Conservation (phyloP, 1,139 yeast species). For the Candida glucosophila region DNA sequence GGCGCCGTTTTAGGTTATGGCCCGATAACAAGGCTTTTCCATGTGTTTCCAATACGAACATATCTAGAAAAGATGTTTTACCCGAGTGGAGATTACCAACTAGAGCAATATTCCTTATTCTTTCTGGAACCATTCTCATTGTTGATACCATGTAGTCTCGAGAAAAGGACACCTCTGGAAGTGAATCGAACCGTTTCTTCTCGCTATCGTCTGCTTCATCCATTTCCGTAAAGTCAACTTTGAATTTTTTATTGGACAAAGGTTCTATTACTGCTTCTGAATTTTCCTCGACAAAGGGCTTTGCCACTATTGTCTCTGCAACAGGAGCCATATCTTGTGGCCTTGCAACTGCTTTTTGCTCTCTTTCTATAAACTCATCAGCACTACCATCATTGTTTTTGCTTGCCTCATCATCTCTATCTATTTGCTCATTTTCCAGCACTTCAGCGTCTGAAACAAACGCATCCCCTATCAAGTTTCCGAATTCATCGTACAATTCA, state of each 20-base stretch:
- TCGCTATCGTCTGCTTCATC: slow-evolving; percentile 5
- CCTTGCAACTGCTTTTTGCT: no score
- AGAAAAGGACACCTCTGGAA: slow-evolving; percentile 57
- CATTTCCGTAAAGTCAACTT: slow-evolving; percentile 31
- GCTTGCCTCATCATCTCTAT: no score
- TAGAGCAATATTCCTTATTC: slow-evolving; percentile 68
- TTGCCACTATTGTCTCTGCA: no score
- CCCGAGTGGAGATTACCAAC: slow-evolving; percentile 87
- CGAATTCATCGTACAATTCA: slow-evolving; percentile 75
- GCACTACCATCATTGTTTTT: no score
- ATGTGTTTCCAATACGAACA: slow-evolving; percentile 61
- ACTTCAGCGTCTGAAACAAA: slow-evolving; percentile 36
- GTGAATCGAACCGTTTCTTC: slow-evolving; percentile 10
- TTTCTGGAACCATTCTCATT: slow-evolving; percentile 45
- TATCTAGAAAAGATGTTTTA: slow-evolving; percentile 72
- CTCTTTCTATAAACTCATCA: no score
- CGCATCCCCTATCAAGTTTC: slow-evolving; percentile 57
- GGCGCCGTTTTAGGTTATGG: slow-evolving; percentile 25
- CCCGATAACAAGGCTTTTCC: slow-evolving; percentile 16
- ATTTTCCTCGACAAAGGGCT: no score
- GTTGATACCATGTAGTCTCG: slow-evolving; percentile 51
- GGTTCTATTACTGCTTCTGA: slow-evolving; percentile 72
- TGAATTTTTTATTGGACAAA: slow-evolving; percentile 28
- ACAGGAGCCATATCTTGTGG: neutral
- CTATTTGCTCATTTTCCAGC: no score